Evolutionary conservation across 192 early-diverging fungal genomes (phyloP).

Genomic region (Cladochytrium replicatum): DNA sequence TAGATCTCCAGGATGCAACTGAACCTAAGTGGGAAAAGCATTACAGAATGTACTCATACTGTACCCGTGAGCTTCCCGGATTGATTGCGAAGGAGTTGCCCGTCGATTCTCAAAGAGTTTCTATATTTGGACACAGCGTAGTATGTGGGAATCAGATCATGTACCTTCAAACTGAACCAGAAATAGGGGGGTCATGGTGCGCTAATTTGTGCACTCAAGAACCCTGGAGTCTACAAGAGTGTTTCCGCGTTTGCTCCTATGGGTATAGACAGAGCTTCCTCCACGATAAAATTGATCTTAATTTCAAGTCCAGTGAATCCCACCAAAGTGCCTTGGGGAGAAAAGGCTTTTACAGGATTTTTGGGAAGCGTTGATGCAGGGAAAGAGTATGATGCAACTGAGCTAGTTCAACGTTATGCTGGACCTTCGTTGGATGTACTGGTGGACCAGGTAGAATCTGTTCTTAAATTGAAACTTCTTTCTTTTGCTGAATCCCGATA

Average conservation of each 20-base stretch:
- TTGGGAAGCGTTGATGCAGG: slow-evolving; percentile 53
- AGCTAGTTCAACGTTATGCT: slow-evolving; percentile 45
- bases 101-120: slow-evolving; percentile 28
- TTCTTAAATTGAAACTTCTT: too few species aligned
- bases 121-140: slow-evolving; percentile 36
- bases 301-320: slow-evolving; percentile 39
- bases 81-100: slow-evolving; percentile 45
- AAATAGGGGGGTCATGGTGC: slow-evolving; percentile 83
- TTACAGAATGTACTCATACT: slow-evolving; percentile 81
- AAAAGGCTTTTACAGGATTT: slow-evolving; percentile 68
- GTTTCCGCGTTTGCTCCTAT: slow-evolving; percentile 81
- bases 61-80: slow-evolving; percentile 60
- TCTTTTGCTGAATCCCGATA: too few species aligned
- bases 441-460: slow-evolving; percentile 61
- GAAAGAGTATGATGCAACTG: slow-evolving; percentile 65
- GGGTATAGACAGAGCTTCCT: too few species aligned
- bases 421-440: slow-evolving; percentile 29
- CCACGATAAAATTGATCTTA: too few species aligned
- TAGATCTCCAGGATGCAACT: slow-evolving; percentile 69
- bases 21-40: slow-evolving; percentile 63
- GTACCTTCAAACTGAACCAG: too few species aligned
- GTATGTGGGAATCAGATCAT: slow-evolving; percentile 11
- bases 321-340: slow-evolving; percentile 61
- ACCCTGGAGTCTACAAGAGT: slow-evolving; percentile 56
- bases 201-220: slow-evolving; percentile 62